Base-by-base conservation (phyloP, 805 yeast genomes). In the Starmerella apicola region DNA sequence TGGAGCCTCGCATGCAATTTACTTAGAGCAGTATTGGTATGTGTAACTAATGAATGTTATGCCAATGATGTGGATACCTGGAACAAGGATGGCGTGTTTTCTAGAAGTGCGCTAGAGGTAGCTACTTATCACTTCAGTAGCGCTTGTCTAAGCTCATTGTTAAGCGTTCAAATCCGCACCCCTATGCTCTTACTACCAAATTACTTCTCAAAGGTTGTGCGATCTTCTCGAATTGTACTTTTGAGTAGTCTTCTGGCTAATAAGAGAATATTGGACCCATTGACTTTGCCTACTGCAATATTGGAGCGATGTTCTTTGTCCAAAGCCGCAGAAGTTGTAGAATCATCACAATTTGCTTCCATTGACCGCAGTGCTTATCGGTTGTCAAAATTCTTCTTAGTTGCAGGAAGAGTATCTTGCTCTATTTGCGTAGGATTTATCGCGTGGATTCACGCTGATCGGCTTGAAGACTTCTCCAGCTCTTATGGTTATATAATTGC, bases 361-460 rank as follows among this genome's bases (percentile, higher is more conserved):
- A 32, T 42, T 31, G 50, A 60, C 17, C 54, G 58, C 52, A 39
- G 53, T 4, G 61, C 65, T 8, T 63, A 62, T 42, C 46, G 60
- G 6, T 47, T 65, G 12, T 53, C 67, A 28, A 64, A 64, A 46
- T 37, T 62, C 37, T 39, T 62, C 9, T 55, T 64, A 19, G 45
- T 54, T 7, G 55, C 67, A 2, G 63, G 62, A 5, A 55, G 67
- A 3, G 49, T 55, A 13, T 44, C 61, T 35, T 59, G 64, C 16
- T 60, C 66, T 2, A 43, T 63, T 4, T 45, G 50, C 4, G 50
- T 65, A 27, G 68, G 63, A 1, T 51, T 60, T 23, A 51, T 54
- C 5, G 63, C 63, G 17, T 64, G 69, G 69, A 54, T 56, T 5
- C 63, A 61, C 24, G 65, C 64, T 2, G 65, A 64, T 24, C 50